phyloP scores from a whole-genome alignment of 106 monocot genomes.

The Iris macrosiphon region DNA sequence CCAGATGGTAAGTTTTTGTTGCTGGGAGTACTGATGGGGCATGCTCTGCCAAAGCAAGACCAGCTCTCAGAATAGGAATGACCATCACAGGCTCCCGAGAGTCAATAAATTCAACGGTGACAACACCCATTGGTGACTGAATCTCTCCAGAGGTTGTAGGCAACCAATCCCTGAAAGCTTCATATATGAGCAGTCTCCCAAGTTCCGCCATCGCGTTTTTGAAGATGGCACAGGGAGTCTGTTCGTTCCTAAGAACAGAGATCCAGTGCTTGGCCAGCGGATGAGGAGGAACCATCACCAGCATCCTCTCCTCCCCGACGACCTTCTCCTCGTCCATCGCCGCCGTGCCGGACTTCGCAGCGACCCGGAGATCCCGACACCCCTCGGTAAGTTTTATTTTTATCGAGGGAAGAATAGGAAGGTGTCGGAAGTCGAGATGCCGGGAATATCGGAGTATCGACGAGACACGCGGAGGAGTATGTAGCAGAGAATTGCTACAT shows the following conservation, averaged over 20 bases:
- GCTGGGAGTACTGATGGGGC: conserved; percentile 81
- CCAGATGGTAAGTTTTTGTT: conserved; percentile 88
- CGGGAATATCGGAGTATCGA: not conserved
- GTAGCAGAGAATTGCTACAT: not conserved
- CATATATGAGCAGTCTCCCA: conserved; percentile 89
- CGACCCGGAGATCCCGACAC: conserved; percentile 4
- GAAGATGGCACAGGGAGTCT: conserved; percentile 75
- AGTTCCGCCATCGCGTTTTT: conserved; percentile 93
- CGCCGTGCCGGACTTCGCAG: conserved; percentile 14
- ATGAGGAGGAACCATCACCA: conserved; percentile 83
- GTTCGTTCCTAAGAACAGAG: conserved; percentile 82
- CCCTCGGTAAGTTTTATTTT: not conserved
- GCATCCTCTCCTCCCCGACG: conserved; percentile 30
- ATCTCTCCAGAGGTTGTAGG: conserved; percentile 76
- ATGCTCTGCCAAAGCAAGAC: conserved; percentile 82
- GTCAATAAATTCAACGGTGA: conserved; percentile 90
- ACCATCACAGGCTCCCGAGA: conserved; percentile 86
- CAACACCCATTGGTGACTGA: conserved; percentile 66
- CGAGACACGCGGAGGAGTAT: not conserved
- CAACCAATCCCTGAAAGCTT: conserved; percentile 97
- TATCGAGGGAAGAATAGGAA: too few species aligned
- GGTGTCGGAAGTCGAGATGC: too few species aligned
- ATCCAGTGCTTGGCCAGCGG: conserved; percentile 98
- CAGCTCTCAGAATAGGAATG: conserved; percentile 90
- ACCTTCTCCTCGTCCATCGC: conserved; percentile 26